A percentile compares a stretch with the other conserved stretches of the same genome.
Conservation (phyloP, 1,284 basidiomycete species). For the Blastosporella zonata region DNA sequence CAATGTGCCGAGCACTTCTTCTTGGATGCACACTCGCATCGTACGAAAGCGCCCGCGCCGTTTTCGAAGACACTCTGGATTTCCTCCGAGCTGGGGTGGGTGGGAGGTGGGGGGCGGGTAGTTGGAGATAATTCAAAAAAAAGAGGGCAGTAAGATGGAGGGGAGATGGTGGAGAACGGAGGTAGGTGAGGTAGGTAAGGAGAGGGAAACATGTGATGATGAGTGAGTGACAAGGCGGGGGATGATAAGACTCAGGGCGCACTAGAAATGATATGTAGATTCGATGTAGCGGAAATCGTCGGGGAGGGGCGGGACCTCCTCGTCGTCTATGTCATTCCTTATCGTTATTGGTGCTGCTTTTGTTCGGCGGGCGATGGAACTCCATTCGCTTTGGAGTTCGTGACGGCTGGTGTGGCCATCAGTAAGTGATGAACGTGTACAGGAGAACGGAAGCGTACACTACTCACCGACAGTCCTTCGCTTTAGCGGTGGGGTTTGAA, state of each 20-base stretch:
- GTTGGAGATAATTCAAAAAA: too few relatives aligned
- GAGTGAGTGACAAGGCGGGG: neutral
- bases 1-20: conserved; percentile 24
- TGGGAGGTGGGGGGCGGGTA: too few relatives aligned
- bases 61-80: conserved; percentile 1
- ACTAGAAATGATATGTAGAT: conserved; percentile 46
- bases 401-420: conserved; percentile 7
- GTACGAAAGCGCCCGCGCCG: conserved; percentile 23
- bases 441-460: conserved; percentile 6
- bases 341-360: conserved; percentile 46
- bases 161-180: too few relatives aligned
- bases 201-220: conserved; percentile 17
- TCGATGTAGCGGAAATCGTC: conserved; percentile 51
- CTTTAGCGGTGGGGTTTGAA: too few relatives aligned
- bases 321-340: conserved; percentile 45
- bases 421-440: neutral
- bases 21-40: conserved; percentile 29
- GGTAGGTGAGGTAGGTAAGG: too few relatives aligned
- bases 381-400: conserved; percentile 41
- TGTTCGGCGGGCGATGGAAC: conserved; percentile 29
- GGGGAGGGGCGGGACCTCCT: conserved; percentile 41
- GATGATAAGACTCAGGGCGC: too few relatives aligned
- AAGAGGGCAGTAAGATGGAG: too few relatives aligned
- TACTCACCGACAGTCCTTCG: too few relatives aligned
- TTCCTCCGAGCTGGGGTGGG: conserved; percentile 7